Evolutionary conservation across 768 basidiomycete species (phyloP).

Genomic region (Rhizopogon sp.): DNA sequence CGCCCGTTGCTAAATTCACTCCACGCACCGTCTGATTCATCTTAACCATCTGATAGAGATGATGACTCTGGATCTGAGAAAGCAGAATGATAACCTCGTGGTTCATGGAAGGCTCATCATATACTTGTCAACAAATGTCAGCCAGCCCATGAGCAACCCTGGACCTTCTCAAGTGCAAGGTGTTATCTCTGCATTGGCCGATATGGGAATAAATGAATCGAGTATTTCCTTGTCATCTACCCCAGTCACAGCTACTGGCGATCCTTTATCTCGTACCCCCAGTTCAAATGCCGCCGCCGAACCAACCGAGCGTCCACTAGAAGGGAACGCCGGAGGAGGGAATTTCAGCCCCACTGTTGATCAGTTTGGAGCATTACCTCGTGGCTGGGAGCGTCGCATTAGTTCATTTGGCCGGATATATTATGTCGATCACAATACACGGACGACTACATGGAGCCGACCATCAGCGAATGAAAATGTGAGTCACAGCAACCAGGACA

Average conservation of each 20-base stretch:
- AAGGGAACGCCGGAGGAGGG: constrained; percentile 13
- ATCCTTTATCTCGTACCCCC: constrained; percentile 52
- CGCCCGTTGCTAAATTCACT: constrained; percentile 12
- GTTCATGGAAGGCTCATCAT: constrained; percentile 98
- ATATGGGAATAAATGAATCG: constrained; percentile 58
- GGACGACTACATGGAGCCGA: constrained; percentile 96
- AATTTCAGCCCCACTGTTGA: constrained; percentile 68
- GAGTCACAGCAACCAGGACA: constrained; percentile 67
- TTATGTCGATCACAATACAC: constrained; percentile 98
- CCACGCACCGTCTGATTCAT: background rate
- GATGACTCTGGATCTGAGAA: constrained; percentile 94
- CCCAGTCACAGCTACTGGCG: constrained; percentile 28
- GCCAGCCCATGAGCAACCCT: constrained; percentile 78
- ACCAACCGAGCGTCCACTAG: no score
- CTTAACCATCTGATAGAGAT: constrained; percentile 56
- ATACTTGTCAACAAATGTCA: constrained; percentile 90
- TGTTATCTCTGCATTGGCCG: constrained; percentile 52
- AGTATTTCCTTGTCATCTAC: constrained; percentile 52
- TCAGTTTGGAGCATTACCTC: constrained; percentile 86
- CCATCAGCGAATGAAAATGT: constrained; percentile 74
- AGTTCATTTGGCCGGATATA: constrained; percentile 95
- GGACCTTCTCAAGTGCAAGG: constrained; percentile 69
- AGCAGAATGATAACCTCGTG: constrained; percentile 95
- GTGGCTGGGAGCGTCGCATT: constrained; percentile 95
- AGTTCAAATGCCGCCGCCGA: constrained; percentile 64